Base-by-base conservation (phyloP, 345 rosid species). In the Limnanthes douglasii region DNA sequence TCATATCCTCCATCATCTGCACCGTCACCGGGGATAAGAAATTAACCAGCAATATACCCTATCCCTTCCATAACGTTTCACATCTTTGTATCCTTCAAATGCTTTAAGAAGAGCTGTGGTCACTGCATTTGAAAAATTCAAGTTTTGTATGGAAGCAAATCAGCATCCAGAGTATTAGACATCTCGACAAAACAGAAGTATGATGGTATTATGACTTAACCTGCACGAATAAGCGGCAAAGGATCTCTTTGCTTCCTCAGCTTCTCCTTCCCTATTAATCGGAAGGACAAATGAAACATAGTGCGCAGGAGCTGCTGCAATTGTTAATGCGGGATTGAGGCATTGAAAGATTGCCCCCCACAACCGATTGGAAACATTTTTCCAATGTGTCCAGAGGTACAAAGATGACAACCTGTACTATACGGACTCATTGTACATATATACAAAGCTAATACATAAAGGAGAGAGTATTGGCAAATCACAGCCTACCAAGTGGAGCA, bases 191-290 rank as follows among this genome's bases (percentile, higher is more conserved):
- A n/a, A n/a, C n/a, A n/a, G n/a, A n/a, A n/a, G n/a, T n/a, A n/a
- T n/a, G n/a, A n/a, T n/a, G n/a, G n/a, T n/a, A n/a, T n/a, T n/a
- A 31, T 4, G 31, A 18, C 31, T 27, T 32, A 23, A 74, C 92
- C 92, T 78, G 92, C 81, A 74, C 33, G 85, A 74, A 55, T 74
- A 80, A 49, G 73, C 78, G 6, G 81, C 85, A 43, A 78, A 78
- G 11, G 75, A 74, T 61, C 69, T 56, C 48, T 74, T 78, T 11
- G 77, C 81, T 31, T 57, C 81, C 59, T 71, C 80, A 21, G 84
- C 92, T 56, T 74, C 78, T 40, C 57, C 62, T 56, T 69, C 72
- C 46, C 58, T 64, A 37, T 66, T 65, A 23, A 78, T 44, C 20
- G 92, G 92, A 49, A 78, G 78, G 46, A 74, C 73, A 56, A 78